phyloP scores from a whole-genome alignment of 1,139 yeast genomes.

The Hyphopichia fennica region DNA sequence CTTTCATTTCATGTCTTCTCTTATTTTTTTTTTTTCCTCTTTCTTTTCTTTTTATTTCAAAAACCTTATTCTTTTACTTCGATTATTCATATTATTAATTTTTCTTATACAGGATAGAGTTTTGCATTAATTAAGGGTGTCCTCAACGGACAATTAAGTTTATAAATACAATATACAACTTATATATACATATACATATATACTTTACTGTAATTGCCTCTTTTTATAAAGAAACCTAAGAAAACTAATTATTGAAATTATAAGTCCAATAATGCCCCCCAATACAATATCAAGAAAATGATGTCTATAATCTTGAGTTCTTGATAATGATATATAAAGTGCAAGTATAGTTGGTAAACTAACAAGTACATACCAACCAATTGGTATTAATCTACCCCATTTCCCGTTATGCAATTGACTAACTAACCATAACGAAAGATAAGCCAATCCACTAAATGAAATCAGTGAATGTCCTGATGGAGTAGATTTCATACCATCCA shows the following conservation, averaged over 20 bases:
- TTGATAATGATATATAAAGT: slow-evolving; percentile 53
- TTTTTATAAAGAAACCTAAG: background rate
- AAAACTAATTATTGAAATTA: background rate
- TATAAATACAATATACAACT: slow-evolving; percentile 6
- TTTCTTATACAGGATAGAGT: slow-evolving; percentile 10
- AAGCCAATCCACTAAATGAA: slow-evolving; percentile 67
- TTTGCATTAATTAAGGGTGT: slow-evolving; percentile 51
- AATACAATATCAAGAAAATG: slow-evolving; percentile 66
- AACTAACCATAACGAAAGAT: slow-evolving; percentile 59
- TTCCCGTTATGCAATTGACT: slow-evolving; percentile 48
- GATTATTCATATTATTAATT: slow-evolving; percentile 1
- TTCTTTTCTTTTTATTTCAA: slow-evolving; percentile 13
- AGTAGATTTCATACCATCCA: slow-evolving; percentile 75
- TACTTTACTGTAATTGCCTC: background rate
- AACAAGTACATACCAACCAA: slow-evolving; percentile 10
- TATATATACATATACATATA: background rate
- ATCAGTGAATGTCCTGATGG: slow-evolving; percentile 82
- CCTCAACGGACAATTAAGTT: slow-evolving; percentile 54
- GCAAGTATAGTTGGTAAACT: slow-evolving; percentile 32
- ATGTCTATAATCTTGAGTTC: slow-evolving; percentile 77
- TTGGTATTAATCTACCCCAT: background rate
- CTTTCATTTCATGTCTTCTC: slow-evolving; percentile 10
- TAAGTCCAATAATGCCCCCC: slow-evolving; percentile 47
- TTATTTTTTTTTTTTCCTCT: slow-evolving; percentile 8
- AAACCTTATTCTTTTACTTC: slow-evolving; percentile 9